These are phyloP conservation scores for Sphaerulina musiva DNA, from an alignment of 2,329 filamentous ascomycete genomes.

Conservation along the genomic window DNA sequence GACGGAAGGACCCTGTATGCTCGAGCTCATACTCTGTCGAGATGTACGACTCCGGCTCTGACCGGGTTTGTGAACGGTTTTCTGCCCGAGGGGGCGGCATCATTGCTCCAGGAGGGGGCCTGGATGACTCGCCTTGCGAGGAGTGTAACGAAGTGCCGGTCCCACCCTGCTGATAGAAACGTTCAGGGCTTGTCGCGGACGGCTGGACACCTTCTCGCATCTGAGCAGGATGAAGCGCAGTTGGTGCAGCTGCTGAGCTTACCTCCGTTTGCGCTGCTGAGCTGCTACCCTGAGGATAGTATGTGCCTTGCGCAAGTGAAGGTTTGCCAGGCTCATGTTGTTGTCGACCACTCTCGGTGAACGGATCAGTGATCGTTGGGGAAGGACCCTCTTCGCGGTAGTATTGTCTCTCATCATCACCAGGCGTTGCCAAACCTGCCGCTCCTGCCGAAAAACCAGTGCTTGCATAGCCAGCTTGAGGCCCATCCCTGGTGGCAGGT, in stretches of 20 bases:
- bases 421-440: slow-evolving; percentile 26
- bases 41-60: slow-evolving; percentile 33
- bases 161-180: slow-evolving; percentile 44
- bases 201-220: slow-evolving; percentile 9
- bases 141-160: slow-evolving; percentile 29
- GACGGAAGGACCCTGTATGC: slow-evolving; percentile 54
- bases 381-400: slow-evolving; percentile 50
- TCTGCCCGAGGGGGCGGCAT: slow-evolving; percentile 29
- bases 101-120: slow-evolving; percentile 27
- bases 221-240: slow-evolving; percentile 9
- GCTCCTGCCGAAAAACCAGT: slow-evolving; percentile 21
- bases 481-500: slow-evolving; percentile 34
- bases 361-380: slow-evolving; percentile 57
- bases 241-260: slow-evolving; percentile 11
- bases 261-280: slow-evolving; percentile 11
- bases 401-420: slow-evolving; percentile 39
- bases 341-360: slow-evolving; percentile 45
- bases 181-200: slow-evolving; percentile 18
- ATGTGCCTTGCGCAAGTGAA: slow-evolving; percentile 17
- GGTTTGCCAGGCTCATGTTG: slow-evolving; percentile 36
- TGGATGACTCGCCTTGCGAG: slow-evolving; percentile 20
- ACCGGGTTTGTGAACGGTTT: slow-evolving; percentile 22
- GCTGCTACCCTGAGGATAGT: slow-evolving; percentile 15
- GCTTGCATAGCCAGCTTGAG: slow-evolving; percentile 28
- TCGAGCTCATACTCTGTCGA: slow-evolving; percentile 64